Evolutionary conservation across 1,284 basidiomycete genomes (phyloP), one percentile per base, ranked within the genome.

Genomic region (Quambalaria eucalypti): DNA sequence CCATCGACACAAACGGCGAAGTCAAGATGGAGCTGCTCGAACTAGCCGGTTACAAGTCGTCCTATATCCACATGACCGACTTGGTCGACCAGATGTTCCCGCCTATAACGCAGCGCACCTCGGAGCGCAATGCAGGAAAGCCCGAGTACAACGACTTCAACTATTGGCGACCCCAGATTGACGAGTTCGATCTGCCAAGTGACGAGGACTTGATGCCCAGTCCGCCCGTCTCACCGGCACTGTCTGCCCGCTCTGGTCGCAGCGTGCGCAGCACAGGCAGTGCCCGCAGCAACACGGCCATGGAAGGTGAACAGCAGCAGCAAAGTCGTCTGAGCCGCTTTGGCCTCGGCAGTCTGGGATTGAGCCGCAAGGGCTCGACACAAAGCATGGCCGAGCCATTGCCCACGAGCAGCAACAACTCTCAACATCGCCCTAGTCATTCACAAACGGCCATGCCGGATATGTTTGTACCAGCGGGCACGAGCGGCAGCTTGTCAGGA

Each of bases 21-120:
- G 92, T 99, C 55, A 96, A 95, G 81, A 90, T 96, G 82, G 95
- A 98, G 78, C 80, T 98, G 51, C 80, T 99, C 29, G 91, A 96
- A 73, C 79, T 93, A 23, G 90, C 92, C 0, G 93, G 93, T 0
- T 96, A 98, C 80, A 96, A 93, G 74, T 95, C 90, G 29, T 90
- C 88, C n/a, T 91, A 92, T 76, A 92, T 91, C 62, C 86, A 90
- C 76, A 96, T 93, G 90, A 96, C 93, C 16, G 93, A 98, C 76
- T 82, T 98, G 14, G 95, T 99, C 29, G 92, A 99, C 78, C 92
- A 96, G 76, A 93, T 96, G 86, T 99, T 99, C 80, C 95, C 95
- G 26, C 90, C 93, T 0, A 90, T 97, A 57, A 64, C 64, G 29
- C 83, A 90, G 69, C 84, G 85, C 52, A 88, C 88, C 72, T 19